These are phyloP conservation scores for Agaricales sp. DNA, from an alignment of 1,284 basidiomycete species.

Conservation along the genomic window DNA sequence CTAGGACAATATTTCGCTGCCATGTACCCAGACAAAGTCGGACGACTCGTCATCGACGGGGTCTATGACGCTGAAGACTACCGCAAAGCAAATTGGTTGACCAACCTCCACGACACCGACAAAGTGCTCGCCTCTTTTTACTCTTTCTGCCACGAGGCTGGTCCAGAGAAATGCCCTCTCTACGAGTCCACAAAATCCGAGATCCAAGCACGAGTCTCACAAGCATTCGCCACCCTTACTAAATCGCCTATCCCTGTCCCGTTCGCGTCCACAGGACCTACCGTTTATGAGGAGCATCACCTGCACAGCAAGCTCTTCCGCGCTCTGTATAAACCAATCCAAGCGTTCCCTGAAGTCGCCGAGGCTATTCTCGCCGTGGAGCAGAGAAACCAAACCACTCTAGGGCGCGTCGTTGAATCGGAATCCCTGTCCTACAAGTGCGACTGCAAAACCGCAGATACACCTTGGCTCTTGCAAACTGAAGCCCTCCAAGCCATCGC, in stretches of 20 bases:
- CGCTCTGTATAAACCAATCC: not conserved
- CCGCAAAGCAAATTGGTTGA: no score
- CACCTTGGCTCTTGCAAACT: no score
- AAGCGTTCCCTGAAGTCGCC: not conserved
- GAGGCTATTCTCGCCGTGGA: not conserved
- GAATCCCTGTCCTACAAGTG: no score
- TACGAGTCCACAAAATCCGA: not conserved
- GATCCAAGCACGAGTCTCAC: not conserved
- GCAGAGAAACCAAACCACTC: no score
- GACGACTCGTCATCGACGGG: not conserved
- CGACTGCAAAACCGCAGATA: no score
- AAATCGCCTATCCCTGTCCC: not conserved
- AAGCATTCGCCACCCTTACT: not conserved
- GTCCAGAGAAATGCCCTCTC: not conserved
- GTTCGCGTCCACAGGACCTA: not conserved
- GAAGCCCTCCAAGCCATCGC: no score
- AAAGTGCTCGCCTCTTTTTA: not conserved
- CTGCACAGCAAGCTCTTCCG: not conserved
- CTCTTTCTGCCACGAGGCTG: not conserved
- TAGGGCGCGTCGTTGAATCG: no score
- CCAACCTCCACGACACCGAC: not conserved
- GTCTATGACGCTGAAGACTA: no score
- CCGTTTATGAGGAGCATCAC: not conserved
- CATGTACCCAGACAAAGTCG: not conserved
- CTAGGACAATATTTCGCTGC: not conserved